Evolutionary conservation across 805 yeast genomes (phyloP), one percentile per base, ranked within the genome.

Genomic region (Ogataea paraovalis): DNA sequence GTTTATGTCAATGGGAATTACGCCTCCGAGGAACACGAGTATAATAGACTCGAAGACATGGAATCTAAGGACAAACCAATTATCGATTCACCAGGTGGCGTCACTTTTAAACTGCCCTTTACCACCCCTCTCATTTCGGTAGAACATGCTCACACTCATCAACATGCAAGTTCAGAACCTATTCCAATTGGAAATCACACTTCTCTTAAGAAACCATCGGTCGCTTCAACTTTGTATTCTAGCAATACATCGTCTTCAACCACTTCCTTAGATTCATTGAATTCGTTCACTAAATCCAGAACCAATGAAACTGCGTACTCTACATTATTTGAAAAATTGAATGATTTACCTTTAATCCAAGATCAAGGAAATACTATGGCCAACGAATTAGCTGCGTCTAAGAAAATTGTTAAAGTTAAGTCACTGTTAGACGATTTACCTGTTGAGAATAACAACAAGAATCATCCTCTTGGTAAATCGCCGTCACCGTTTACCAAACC

Each of bases 291-390:
- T 14, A 49, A 52, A 41, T 40, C 41, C n/a, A 52, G 54, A 23
- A 56, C 59, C 13, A 58, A 56, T 39, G 60, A 55, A n/a, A 51
- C 59, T 2, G 50, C 59, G 14, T 46, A 46, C 34, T 49, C 61
- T 3, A 34, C 54, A 7, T 23, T 54, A 5, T 56, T 57, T 44
- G 65, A 59, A 27, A 58, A 53, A 46, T 49, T 61, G 39, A 57
- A 60, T 45, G 59, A 53, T 44, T 49, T 59, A 39, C 61, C 66
- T 7, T 37, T 44, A 4, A 59, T 58, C 44, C 56, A 55, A 34
- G 64, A 57, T 41, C 55, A 50, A 47, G 53, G 46, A 13, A 53
- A 47, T 43, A 52, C 46, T 32, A 30, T 44, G 37, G 55, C 48
- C 16, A 46, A 37, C 42, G 60, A 44, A 42, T 27, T 28, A 23